Conservation (phyloP, 1,284 basidiomycete genomes). For the Tilletia horrida region DNA sequence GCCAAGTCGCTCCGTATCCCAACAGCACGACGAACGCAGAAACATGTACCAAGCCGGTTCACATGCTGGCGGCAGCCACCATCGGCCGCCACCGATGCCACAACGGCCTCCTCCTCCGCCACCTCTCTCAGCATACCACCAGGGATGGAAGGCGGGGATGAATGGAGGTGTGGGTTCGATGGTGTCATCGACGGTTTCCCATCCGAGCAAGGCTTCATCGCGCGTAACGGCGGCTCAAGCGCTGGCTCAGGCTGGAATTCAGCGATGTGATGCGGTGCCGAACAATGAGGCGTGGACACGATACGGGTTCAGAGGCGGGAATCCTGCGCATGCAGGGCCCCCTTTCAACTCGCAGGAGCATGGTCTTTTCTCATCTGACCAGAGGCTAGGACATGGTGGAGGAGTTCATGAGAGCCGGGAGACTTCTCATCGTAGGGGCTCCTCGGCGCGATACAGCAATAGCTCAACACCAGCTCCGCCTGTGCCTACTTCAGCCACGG, state of each 20-base stretch:
- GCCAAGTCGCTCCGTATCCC: neutral
- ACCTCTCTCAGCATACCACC: neutral
- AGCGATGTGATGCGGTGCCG: neutral
- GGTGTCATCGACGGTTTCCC: no score
- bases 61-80: neutral
- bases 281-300: slow-evolving; percentile 10
- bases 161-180: neutral
- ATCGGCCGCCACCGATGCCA: neutral
- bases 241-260: slow-evolving; percentile 5
- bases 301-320: neutral
- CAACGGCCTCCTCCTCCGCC: slow-evolving; percentile 5
- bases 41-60: no score
- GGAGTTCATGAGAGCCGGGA: no score
- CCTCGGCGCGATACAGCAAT: no score
- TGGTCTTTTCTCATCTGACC: no score
- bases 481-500: neutral
- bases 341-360: neutral
- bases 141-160: neutral
- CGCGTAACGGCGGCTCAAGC: neutral
- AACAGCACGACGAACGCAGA: neutral
- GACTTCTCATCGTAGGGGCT: no score
- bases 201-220: no score
- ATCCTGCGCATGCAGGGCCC: neutral
- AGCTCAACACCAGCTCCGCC: no score
- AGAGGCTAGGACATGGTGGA: no score